Evolutionary conservation across 2,329 filamentous ascomycete species (phyloP), one percentile per base, ranked within the genome.

Genomic region (Cladosporium sp.): DNA sequence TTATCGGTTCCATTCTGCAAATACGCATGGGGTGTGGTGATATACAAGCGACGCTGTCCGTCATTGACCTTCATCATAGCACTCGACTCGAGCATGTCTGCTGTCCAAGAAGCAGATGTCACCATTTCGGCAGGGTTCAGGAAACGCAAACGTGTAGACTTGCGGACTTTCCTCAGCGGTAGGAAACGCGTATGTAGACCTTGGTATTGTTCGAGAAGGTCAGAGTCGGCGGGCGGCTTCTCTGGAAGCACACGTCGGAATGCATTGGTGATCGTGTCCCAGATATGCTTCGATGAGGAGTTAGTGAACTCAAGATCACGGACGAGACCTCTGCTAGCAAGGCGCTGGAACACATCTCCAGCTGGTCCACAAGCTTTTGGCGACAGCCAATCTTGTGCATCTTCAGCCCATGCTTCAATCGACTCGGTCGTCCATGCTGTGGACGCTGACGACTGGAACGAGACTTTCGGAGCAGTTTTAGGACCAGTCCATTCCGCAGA

Each of bases 11-110:
- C 76, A 68, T 88, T 85, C 73, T 94, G 91, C 2, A 91, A 79
- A 70, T 94, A 94, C 1, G 89, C 89, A 70, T 90, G 88, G 3
- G 88, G 86, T 66, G 92, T 89, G 1, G 91, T 94, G 66, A 93
- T 83, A 77, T 91, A 94, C 14, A 94, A 83, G 10, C 91, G 85
- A 68, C 88, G 87, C 68, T 82, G 77, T 10, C 81, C 81, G 28
- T 85, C 83, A 11, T 86, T 83, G 34, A 87, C 84, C 72, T 89
- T 87, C 91, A 93, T 93, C 72, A 91, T 85, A 44, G 93, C 86
- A 58, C 86, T 87, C 1, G 89, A 88, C 59, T 84, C 83, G 32
- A 94, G 82, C 68, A 93, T 93, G 11, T 86, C 82, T 2, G 88
- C 86, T 61, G 88, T 87, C 91, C 91, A 94, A 2, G 88, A 78